Conservation (phyloP, 2,329 filamentous ascomycete species). For the Trichothecium roseum region DNA sequence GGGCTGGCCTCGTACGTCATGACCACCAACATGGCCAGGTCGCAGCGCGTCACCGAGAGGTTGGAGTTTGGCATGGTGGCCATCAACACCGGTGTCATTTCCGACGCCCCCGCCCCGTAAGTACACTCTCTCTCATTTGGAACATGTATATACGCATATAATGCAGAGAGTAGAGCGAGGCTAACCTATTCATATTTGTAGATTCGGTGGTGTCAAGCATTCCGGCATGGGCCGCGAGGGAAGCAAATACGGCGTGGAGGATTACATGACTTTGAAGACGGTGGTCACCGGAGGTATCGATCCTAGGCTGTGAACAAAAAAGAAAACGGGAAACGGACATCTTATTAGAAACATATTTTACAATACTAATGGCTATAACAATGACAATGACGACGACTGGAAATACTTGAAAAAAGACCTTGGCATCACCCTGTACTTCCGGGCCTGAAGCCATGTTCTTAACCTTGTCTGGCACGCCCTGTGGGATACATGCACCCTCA, state of each 20-base stretch:
- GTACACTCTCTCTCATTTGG: not conserved
- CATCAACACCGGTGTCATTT: conserved; percentile 42
- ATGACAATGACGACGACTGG: too few relatives aligned
- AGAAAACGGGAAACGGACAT: too few relatives aligned
- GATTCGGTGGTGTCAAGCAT: conserved; percentile 52
- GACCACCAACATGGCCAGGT: conserved; percentile 30
- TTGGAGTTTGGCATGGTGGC: conserved; percentile 60
- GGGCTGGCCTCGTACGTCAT: conserved; percentile 69
- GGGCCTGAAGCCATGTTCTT: too few relatives aligned
- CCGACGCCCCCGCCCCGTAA: conserved; percentile 15
- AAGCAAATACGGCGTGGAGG: conserved; percentile 49
- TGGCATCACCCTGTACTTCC: too few relatives aligned
- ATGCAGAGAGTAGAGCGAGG: too few relatives aligned
- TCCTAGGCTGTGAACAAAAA: too few relatives aligned
- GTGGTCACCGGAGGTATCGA: conserved; percentile 29
- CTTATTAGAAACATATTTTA: too few relatives aligned
- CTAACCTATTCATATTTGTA: conserved; percentile 7
- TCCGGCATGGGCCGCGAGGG: conserved; percentile 52
- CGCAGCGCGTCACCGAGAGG: conserved; percentile 30
- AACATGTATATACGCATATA: not conserved
- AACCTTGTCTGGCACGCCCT: too few relatives aligned
- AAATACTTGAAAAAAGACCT: too few relatives aligned
- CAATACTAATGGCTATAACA: too few relatives aligned
- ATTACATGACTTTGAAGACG: conserved; percentile 46
- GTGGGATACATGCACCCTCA: too few relatives aligned